Evolutionary conservation across 2,329 filamentous ascomycete species (phyloP).

Genomic region (Paracorniculantispora psalliotae): DNA sequence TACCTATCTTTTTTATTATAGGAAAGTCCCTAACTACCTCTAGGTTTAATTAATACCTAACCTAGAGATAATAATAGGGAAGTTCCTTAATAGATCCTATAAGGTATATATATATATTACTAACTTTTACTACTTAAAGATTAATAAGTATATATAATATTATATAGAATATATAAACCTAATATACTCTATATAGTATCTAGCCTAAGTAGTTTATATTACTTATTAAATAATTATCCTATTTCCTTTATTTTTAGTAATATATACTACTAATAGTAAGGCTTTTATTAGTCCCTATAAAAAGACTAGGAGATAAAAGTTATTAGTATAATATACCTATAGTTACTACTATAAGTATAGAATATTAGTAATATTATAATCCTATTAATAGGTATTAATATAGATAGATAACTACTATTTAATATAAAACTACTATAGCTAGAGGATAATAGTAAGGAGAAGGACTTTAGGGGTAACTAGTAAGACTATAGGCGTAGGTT

Average conservation of each 20-base stretch:
- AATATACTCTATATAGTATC: neutral
- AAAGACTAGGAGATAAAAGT: neutral
- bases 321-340: neutral
- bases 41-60: neutral
- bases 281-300: neutral
- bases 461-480: neutral
- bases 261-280: neutral
- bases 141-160: neutral
- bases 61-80: neutral
- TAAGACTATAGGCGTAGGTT: neutral
- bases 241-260: neutral
- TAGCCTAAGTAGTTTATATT: neutral
- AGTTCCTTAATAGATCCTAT: neutral
- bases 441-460: neutral
- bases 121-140: too few relatives aligned
- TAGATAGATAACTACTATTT: neutral
- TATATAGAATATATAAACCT: neutral
- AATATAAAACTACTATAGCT: neutral
- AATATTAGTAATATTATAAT: neutral
- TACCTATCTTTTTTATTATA: neutral
- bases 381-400: neutral
- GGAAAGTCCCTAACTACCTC: neutral
- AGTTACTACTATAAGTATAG: neutral
- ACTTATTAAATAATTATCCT: neutral
- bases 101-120: neutral